Evolutionary conservation across 2,329 filamentous ascomycete genomes (phyloP).

Genomic region (Paracorniculantispora psalliotae): DNA sequence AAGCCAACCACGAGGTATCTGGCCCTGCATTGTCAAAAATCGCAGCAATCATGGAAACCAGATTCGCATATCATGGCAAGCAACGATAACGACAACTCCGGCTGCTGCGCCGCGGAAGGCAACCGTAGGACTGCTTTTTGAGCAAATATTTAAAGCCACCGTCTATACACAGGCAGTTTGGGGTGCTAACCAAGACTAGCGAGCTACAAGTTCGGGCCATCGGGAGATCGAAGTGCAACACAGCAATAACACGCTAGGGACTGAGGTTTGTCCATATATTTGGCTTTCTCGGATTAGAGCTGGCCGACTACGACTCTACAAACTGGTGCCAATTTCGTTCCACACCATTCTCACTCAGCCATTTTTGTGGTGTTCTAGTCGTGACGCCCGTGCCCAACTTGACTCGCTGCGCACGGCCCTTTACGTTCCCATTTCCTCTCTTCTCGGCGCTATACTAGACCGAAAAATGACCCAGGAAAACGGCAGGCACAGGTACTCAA

Average conservation of each 20-base stretch:
- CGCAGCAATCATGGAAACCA: background rate
- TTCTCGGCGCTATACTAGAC: background rate
- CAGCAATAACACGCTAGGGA: background rate
- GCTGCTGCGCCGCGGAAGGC: background rate
- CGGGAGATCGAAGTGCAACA: slow-evolving; percentile 1
- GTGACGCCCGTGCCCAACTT: slow-evolving; percentile 5
- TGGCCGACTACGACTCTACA: background rate
- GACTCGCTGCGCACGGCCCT: slow-evolving; percentile 7
- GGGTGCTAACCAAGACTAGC: background rate
- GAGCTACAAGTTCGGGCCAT: background rate
- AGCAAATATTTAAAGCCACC: background rate
- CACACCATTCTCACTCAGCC: background rate
- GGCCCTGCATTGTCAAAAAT: slow-evolving; percentile 6
- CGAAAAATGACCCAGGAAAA: background rate
- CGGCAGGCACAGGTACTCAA: background rate
- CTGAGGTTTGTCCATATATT: background rate
- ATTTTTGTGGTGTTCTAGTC: background rate
- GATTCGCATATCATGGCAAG: slow-evolving; percentile 1
- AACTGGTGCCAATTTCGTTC: background rate
- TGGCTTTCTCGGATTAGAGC: background rate
- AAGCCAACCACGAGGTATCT: background rate
- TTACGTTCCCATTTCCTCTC: background rate
- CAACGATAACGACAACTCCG: background rate
- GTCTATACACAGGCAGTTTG: background rate
- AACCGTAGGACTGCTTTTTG: background rate